These are phyloP conservation scores for Aspergillus chevalieri DNA, from an alignment of 2,329 filamentous ascomycete species.

Conservation along the genomic window DNA sequence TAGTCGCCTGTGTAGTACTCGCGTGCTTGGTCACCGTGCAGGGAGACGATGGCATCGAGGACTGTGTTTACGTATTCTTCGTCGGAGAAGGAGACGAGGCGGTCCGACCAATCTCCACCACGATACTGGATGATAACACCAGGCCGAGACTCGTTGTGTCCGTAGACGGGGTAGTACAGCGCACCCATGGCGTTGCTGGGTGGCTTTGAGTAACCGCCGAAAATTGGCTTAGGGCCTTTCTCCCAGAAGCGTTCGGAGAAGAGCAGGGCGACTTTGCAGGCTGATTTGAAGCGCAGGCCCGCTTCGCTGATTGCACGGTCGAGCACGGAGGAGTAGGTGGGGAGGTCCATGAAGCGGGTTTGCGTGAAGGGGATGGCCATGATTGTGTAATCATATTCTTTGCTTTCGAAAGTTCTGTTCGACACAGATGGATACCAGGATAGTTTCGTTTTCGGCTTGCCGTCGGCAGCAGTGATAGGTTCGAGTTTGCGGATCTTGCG, in stretches of 20 bases:
- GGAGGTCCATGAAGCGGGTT: slow-evolving; percentile 34
- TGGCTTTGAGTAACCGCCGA: slow-evolving; percentile 24
- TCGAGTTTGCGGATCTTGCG: slow-evolving; percentile 20
- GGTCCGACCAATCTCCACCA: slow-evolving; percentile 25
- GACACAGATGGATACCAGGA: slow-evolving; percentile 18
- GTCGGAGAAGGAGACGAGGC: slow-evolving; percentile 23
- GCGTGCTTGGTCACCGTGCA: slow-evolving; percentile 22
- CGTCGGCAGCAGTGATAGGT: slow-evolving; percentile 5
- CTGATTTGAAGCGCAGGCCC: slow-evolving; percentile 25
- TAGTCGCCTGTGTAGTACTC: slow-evolving; percentile 28
- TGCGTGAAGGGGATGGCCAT: slow-evolving; percentile 35
- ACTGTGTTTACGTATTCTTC: slow-evolving; percentile 23
- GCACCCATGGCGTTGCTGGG: slow-evolving; percentile 20
- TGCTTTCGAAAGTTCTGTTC: slow-evolving; percentile 19
- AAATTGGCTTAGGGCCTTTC: slow-evolving; percentile 22
- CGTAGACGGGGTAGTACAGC: slow-evolving; percentile 28
- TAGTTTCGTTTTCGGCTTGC: slow-evolving; percentile 10
- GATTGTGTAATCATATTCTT: slow-evolving; percentile 36
- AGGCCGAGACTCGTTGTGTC: slow-evolving; percentile 25
- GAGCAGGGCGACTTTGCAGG: slow-evolving; percentile 29
- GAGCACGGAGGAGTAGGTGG: slow-evolving; percentile 26
- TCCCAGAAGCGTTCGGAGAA: slow-evolving; percentile 31
- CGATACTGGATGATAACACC: slow-evolving; percentile 29
- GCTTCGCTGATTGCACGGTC: slow-evolving; percentile 17
- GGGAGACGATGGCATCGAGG: slow-evolving; percentile 21